Conservation (phyloP, 805 yeast genomes). For the Saturnispora galanensis region DNA sequence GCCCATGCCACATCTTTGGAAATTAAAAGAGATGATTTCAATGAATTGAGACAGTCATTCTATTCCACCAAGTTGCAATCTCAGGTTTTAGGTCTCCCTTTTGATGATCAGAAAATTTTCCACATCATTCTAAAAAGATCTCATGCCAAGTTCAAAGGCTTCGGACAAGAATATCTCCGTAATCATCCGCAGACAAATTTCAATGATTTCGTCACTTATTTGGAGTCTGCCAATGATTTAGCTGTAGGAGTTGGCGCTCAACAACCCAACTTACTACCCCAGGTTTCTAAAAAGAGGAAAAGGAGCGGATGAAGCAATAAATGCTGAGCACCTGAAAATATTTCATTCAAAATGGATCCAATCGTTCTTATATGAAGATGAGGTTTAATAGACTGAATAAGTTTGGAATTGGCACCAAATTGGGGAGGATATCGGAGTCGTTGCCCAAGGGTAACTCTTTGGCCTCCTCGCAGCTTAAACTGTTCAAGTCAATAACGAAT, state of each 20-base stretch:
- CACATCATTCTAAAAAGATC: constrained; percentile 4
- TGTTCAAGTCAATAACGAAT: constrained; percentile 2
- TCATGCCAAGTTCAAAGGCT: neutral
- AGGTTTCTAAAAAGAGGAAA: neutral
- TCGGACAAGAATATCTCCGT: neutral
- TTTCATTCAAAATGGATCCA: too few species aligned
- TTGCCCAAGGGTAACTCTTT: neutral
- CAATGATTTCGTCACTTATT: constrained; percentile 1
- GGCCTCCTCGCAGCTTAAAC: neutral
- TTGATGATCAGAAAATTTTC: constrained; percentile 2
- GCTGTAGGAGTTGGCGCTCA: constrained; percentile 6
- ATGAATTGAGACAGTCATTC: constrained; percentile 1
- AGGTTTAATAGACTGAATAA: too few species aligned
- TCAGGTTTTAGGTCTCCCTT: neutral
- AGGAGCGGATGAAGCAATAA: neutral
- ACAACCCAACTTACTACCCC: neutral
- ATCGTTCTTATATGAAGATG: too few species aligned
- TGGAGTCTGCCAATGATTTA: constrained; percentile 2
- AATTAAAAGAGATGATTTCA: constrained; percentile 4
- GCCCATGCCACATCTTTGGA: neutral
- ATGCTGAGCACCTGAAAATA: too few species aligned
- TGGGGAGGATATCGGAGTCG: too few species aligned
- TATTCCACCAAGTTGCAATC: neutral
- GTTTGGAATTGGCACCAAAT: too few species aligned
- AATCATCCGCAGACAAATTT: constrained; percentile 1